A percentile compares a stretch with the other conserved stretches of the same genome.
Evolutionary conservation across 495 filamentous ascomycete genomes (phyloP).

Genomic region (Neurospora pannonica): DNA sequence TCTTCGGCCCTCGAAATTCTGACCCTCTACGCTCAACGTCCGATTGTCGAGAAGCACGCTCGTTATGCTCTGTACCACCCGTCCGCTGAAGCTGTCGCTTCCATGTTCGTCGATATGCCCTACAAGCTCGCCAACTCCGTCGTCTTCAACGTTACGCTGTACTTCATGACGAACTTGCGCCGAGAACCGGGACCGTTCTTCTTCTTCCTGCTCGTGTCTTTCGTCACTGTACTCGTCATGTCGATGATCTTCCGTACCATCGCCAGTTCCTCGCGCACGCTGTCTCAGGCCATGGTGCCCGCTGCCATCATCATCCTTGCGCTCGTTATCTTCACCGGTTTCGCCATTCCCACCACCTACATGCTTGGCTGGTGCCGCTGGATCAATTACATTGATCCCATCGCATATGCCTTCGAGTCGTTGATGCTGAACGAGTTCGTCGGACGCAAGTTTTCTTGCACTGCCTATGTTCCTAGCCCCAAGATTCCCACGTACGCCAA

Average conservation of each 20-base stretch:
- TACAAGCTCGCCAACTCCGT: conserved; percentile 47
- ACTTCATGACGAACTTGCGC: conserved; percentile 79
- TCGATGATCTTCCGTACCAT: conserved; percentile 78
- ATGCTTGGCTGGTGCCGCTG: conserved; percentile 83
- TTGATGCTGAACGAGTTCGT: conserved; percentile 89
- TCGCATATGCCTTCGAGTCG: conserved; percentile 79
- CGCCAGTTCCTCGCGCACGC: conserved; percentile 64
- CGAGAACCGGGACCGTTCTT: conserved; percentile 76
- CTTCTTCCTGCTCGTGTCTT: conserved; percentile 64
- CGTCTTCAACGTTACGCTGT: conserved; percentile 61
- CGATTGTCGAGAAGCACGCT: conserved; percentile 86
- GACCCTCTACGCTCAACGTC: conserved; percentile 75
- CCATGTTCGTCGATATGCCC: conserved; percentile 74
- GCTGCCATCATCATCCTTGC: conserved; percentile 73
- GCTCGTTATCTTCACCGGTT: conserved; percentile 83
- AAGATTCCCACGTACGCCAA: conserved; percentile 34
- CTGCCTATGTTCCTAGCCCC: conserved; percentile 48
- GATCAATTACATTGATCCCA: conserved; percentile 79
- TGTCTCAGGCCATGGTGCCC: conserved; percentile 78
- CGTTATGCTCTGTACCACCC: conserved; percentile 91
- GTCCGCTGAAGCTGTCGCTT: conserved; percentile 75
- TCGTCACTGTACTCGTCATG: conserved; percentile 60
- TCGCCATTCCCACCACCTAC: conserved; percentile 65
- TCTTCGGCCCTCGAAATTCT: conserved; percentile 69
- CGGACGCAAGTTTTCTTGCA: conserved; percentile 53